Evolutionary conservation across 805 yeast species (phyloP).

Genomic region (Candida chauliodis): DNA sequence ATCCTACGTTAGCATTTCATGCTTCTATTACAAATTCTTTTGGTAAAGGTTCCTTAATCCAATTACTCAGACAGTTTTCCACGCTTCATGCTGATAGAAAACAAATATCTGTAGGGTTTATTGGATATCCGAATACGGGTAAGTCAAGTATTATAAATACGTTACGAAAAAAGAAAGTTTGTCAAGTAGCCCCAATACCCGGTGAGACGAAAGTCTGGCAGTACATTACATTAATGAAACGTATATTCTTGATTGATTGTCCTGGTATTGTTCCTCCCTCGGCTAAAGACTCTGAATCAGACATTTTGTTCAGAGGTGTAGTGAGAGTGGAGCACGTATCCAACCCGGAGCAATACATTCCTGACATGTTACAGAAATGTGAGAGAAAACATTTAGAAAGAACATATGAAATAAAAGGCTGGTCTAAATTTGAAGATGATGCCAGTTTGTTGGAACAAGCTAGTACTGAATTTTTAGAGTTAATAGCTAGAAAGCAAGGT

Average conservation of each 20-base stretch:
- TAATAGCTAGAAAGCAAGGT: constrained; percentile 90
- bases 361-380: constrained; percentile 80
- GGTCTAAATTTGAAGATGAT: constrained; percentile 53
- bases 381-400: constrained; percentile 88
- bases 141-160: constrained; percentile 95
- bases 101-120: constrained; percentile 95
- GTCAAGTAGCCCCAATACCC: constrained; percentile 96
- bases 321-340: constrained; percentile 98
- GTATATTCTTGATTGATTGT: constrained; percentile 92
- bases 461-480: constrained; percentile 72
- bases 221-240: constrained; percentile 94
- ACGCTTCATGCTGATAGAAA: constrained; percentile 87
- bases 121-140: constrained; percentile 98
- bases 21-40: constrained; percentile 96
- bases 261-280: constrained; percentile 99
- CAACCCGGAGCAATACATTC: constrained; percentile 91
- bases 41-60: constrained; percentile 95
- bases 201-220: constrained; percentile 99
- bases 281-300: constrained; percentile 82
- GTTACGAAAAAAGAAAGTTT: constrained; percentile 89
- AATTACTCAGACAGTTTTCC: constrained; percentile 88
- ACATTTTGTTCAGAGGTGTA: constrained; percentile 91
- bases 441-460: constrained; percentile 45
- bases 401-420: constrained; percentile 91
- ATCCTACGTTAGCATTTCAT: constrained; percentile 95